Evolutionary conservation across 1,284 basidiomycete species (phyloP), one percentile per base, ranked within the genome.

Genomic region (Leccinum ponderosum): DNA sequence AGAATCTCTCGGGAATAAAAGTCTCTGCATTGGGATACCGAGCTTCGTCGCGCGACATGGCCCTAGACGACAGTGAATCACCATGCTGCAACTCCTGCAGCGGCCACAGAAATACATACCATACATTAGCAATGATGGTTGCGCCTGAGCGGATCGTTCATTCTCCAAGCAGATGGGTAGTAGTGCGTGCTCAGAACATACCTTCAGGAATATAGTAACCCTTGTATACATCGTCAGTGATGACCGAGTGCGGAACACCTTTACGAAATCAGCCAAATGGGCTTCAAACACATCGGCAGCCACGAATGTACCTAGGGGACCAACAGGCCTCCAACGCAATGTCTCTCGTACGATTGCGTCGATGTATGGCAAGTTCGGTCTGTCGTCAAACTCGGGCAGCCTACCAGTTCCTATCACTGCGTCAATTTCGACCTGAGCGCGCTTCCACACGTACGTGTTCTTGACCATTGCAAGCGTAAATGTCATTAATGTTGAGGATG

Each of bases 151-250:
- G 27, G 31, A 33, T 0, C 14, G 7, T 48, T 17, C 27, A 7
- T 33, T 2, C 7, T 20, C 4, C 17, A 17, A 33, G 7, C 31
- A 33, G 31, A 33, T 12, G 31, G 11, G 11, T 33, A 33, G 4
- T 33, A 33, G 4, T 8, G n/a, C 9, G 17, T 17, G 20, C 5
- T 22, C 20, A 22, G 15, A 2, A 44, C 55, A 11, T 37, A 61
- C 69, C 70, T 59, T 71, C 62, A 7, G 70, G 70, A 55, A 71
- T 72, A n/a, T 58, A 63, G 53, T 60, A 62, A 35, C 55, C 62
- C 8, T 56, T 35, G 31, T 72, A 68, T 7, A 69, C 20, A 56
- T 70, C 64, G 15, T 50, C 60, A 1, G 27, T 20, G 4, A 22
- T 52, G 1, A 56, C 44, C 4, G 58, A 59, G n/a, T 68, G 67